These are phyloP conservation scores for Sclerotinia sclerotiorum DNA, from an alignment of 2,329 filamentous ascomycete genomes.

Conservation along the genomic window DNA sequence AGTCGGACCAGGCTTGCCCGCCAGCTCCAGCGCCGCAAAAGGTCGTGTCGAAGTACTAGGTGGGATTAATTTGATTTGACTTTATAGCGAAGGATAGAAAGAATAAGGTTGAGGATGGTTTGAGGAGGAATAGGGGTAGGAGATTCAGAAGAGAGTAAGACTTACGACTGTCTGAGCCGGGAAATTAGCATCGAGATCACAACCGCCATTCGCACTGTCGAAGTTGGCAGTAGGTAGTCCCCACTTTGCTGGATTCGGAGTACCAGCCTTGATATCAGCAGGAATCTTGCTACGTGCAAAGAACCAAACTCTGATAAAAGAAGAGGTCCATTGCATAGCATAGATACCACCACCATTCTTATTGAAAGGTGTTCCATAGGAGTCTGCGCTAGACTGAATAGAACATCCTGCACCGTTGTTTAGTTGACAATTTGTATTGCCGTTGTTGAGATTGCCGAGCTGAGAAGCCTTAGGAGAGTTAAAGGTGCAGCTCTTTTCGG, in stretches of 20 bases:
- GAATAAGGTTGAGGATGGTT: too few species aligned
- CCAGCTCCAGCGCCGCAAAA: conserved; percentile 90
- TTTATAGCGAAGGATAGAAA: too few species aligned
- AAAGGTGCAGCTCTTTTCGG: conserved; percentile 29
- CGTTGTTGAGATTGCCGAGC: conserved; percentile 39
- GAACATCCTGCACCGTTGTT: conserved; percentile 45
- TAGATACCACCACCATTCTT: conserved; percentile 49
- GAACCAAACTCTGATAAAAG: conserved; percentile 51
- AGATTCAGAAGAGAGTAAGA: not conserved
- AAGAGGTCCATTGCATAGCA: conserved; percentile 56
- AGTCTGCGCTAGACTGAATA: conserved; percentile 40
- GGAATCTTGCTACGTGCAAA: conserved; percentile 69
- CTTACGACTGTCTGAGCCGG: conserved; percentile 66
- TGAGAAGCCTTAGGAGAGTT: conserved; percentile 23
- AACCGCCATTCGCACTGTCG: conserved; percentile 55
- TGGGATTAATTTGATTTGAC: not conserved
- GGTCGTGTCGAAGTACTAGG: conserved; percentile 64
- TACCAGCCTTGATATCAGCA: conserved; percentile 59
- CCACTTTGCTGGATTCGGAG: conserved; percentile 66
- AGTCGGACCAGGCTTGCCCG: conserved; percentile 48
- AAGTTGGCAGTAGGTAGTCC: conserved; percentile 61
- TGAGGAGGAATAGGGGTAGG: not conserved
- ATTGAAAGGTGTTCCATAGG: conserved; percentile 39
- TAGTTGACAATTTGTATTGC: conserved; percentile 43
- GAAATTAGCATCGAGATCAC: conserved; percentile 71